phyloP scores from a whole-genome alignment of 495 filamentous ascomycete genomes.

The Glonium stellatum region DNA sequence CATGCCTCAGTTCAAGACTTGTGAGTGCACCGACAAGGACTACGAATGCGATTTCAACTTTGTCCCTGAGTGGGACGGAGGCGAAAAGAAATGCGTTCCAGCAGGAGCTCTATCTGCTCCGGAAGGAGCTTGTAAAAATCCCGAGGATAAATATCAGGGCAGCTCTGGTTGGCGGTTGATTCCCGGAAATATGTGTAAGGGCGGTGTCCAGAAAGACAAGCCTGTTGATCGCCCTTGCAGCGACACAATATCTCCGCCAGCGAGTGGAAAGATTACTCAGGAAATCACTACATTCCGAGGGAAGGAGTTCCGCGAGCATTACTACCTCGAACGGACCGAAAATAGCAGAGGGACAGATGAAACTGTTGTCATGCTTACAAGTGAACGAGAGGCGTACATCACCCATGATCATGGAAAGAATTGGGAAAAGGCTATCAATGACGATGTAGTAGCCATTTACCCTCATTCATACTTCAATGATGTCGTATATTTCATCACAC shows the following conservation, averaged over 20 bases:
- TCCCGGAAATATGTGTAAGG: slow-evolving; percentile 78
- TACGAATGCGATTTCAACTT: slow-evolving; percentile 97
- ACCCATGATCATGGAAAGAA: slow-evolving; percentile 79
- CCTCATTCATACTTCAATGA: slow-evolving; percentile 75
- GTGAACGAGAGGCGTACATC: slow-evolving; percentile 56
- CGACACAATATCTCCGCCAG: slow-evolving; percentile 40
- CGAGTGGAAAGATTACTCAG: slow-evolving; percentile 55
- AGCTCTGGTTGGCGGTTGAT: slow-evolving; percentile 88
- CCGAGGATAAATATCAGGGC: slow-evolving; percentile 64
- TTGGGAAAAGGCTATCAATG: slow-evolving; percentile 61
- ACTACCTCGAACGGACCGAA: slow-evolving; percentile 77
- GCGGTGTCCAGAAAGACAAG: slow-evolving; percentile 50
- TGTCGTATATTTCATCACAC: slow-evolving; percentile 75
- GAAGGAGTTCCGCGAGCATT: slow-evolving; percentile 52
- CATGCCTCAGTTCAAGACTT: slow-evolving; percentile 54
- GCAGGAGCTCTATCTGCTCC: slow-evolving; percentile 46
- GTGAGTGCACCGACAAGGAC: slow-evolving; percentile 73
- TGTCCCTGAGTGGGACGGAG: slow-evolving; percentile 45
- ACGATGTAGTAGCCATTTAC: slow-evolving; percentile 56
- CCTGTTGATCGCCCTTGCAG: slow-evolving; percentile 52
- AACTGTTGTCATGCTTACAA: slow-evolving; percentile 74
- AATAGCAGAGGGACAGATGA: slow-evolving; percentile 60
- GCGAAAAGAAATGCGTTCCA: slow-evolving; percentile 57
- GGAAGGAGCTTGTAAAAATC: slow-evolving; percentile 58
- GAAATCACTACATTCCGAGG: slow-evolving; percentile 53